Conservation (phyloP, 2,329 filamentous ascomycete genomes). For the Fusarium sp. region DNA sequence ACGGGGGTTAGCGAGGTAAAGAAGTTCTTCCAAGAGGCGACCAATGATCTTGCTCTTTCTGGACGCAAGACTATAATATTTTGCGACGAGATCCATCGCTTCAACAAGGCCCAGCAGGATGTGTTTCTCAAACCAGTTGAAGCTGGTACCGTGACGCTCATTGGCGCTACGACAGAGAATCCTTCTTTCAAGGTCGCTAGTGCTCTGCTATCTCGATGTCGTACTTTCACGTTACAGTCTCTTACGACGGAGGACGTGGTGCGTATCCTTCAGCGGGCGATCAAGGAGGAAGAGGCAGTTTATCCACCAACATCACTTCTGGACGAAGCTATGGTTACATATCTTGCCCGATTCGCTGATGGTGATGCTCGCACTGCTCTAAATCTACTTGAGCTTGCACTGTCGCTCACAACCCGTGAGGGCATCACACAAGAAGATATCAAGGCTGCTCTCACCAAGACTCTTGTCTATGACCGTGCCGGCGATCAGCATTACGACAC, state of each 20-base stretch:
- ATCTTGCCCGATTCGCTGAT: constrained; percentile 88
- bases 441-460: constrained; percentile 88
- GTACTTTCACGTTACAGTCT: constrained; percentile 87
- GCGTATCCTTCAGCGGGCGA: constrained; percentile 80
- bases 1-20: constrained; percentile 92
- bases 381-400: constrained; percentile 90
- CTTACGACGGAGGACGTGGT: constrained; percentile 79
- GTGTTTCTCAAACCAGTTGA: constrained; percentile 95
- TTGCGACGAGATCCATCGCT: constrained; percentile 96
- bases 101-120: constrained; percentile 93
- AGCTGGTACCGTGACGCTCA: constrained; percentile 87
- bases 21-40: constrained; percentile 88
- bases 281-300: constrained; percentile 69
- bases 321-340: constrained; percentile 81
- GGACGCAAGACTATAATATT: constrained; percentile 96
- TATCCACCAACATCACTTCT: constrained; percentile 69
- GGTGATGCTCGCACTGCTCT: constrained; percentile 94
- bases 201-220: constrained; percentile 87
- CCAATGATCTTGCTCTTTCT: constrained; percentile 81
- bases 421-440: constrained; percentile 80
- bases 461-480: constrained; percentile 92
- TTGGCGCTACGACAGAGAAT: constrained; percentile 97
- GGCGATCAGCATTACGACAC: constrained; percentile 98
- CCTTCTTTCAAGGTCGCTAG: constrained; percentile 90
- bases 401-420: constrained; percentile 73